A percentile compares a stretch with the other conserved stretches of the same genome.
Conservation (phyloP, 2,329 filamentous ascomycete species). For the Aspergillus aculeatinus region DNA sequence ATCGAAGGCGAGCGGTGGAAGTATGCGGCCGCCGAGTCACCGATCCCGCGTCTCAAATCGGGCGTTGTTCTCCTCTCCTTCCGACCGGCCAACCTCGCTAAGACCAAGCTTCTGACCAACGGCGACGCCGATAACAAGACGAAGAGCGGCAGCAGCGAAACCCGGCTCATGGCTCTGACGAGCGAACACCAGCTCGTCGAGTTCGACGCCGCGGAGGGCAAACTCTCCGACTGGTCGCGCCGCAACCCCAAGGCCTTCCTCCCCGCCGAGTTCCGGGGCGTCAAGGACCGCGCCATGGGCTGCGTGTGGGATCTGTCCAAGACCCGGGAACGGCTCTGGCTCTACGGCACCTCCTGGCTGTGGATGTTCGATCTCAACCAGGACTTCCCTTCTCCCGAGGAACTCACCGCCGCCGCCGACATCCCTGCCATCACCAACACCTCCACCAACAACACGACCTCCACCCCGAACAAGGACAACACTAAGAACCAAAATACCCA, state of each 20-base stretch:
- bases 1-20: conserved; percentile 69
- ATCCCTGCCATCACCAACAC: conserved; percentile 21
- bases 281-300: conserved; percentile 79
- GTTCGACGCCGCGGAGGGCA: conserved; percentile 75
- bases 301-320: conserved; percentile 73
- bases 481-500: conserved; percentile 16
- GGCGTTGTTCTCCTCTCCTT: conserved; percentile 69
- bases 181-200: conserved; percentile 69
- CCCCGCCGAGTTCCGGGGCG: conserved; percentile 69
- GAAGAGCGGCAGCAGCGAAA: conserved; percentile 36
- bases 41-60: conserved; percentile 67
- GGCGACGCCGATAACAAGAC: conserved; percentile 43
- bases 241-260: conserved; percentile 75
- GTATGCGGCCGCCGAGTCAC: conserved; percentile 66
- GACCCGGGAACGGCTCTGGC: conserved; percentile 67
- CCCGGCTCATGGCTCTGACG: conserved; percentile 61
- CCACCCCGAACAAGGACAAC: conserved; percentile 9
- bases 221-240: conserved; percentile 80
- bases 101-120: conserved; percentile 41
- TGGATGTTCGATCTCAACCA: conserved; percentile 86
- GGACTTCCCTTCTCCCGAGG: conserved; percentile 57
- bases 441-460: conserved; percentile 10
- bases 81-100: conserved; percentile 43
- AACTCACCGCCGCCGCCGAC: conserved; percentile 23
- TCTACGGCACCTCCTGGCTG: conserved; percentile 82